Conservation (phyloP, 805 yeast genomes). For the Peterozyma toletana region DNA sequence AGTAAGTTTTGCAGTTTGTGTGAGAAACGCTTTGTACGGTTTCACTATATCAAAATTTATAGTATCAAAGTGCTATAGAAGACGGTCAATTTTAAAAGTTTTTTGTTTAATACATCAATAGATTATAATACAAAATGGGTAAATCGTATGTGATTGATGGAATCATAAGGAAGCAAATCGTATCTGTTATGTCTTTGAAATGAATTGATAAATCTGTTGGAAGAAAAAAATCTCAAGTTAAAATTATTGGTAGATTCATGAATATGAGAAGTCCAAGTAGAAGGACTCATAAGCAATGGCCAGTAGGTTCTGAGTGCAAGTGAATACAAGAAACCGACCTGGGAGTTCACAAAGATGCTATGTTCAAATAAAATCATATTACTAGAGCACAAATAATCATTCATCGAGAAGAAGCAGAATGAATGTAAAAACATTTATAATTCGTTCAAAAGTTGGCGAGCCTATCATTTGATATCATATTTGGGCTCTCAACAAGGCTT, state of each 20-base stretch:
- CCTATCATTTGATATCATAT: not conserved
- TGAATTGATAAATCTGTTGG: not conserved
- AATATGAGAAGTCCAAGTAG: too few relatives aligned
- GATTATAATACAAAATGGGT: conserved; percentile 35
- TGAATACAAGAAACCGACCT: not conserved
- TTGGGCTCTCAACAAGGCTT: not conserved
- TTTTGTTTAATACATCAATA: conserved; percentile 3
- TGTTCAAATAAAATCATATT: too few relatives aligned
- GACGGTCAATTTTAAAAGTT: not conserved
- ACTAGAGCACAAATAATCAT: too few relatives aligned
- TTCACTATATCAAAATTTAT: too few relatives aligned
- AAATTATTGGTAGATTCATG: not conserved
- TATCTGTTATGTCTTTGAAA: not conserved
- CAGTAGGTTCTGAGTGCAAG: not conserved
- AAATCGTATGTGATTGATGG: conserved; percentile 33
- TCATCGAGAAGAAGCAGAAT: too few relatives aligned
- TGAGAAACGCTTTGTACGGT: too few relatives aligned
- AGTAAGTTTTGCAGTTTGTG: too few relatives aligned
- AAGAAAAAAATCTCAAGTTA: not conserved
- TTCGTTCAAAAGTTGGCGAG: too few relatives aligned
- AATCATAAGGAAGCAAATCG: not conserved
- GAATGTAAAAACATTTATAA: too few relatives aligned
- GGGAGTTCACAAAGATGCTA: too few relatives aligned
- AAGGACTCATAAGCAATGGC: not conserved
- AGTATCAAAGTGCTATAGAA: too few relatives aligned